phyloP scores from a whole-genome alignment of 106 monocot species.

The Vanilla planifolia region DNA sequence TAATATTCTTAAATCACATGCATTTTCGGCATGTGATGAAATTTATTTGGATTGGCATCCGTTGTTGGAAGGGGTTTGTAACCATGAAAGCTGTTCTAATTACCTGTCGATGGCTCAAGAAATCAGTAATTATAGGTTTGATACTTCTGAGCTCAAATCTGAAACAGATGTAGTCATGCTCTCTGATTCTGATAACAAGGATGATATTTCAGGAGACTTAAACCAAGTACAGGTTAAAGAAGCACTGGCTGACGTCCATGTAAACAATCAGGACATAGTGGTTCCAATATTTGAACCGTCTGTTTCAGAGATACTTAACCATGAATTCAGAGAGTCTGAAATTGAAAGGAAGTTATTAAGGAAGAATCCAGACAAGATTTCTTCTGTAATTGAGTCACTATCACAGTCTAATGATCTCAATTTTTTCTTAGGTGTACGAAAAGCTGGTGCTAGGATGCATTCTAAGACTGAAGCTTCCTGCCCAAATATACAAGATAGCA shows the following conservation, averaged over 20 bases:
- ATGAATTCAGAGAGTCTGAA: constrained; percentile 7
- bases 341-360: constrained; percentile 10
- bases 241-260: constrained; percentile 15
- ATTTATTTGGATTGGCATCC: constrained; percentile 98
- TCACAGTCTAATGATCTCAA: constrained; percentile 62
- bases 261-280: constrained; percentile 3
- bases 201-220: constrained; percentile 29
- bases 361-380: constrained; percentile 21
- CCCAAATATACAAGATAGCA: constrained; percentile 7
- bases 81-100: constrained; percentile 50
- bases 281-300: constrained; percentile 12
- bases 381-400: constrained; percentile 41
- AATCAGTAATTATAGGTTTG: constrained; percentile 15
- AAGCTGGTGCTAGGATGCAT: constrained; percentile 19
- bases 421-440: constrained; percentile 58
- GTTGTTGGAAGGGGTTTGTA: constrained; percentile 55
- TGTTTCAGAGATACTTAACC: constrained; percentile 8
- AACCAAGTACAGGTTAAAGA: constrained; percentile 22
- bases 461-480: constrained; percentile 10
- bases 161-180: constrained; percentile 3
- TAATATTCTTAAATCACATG: constrained; percentile 34
- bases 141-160: constrained; percentile 16
- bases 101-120: constrained; percentile 32
- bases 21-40: constrained; percentile 62
- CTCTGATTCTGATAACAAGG: constrained; percentile 36